Percentiles rank a stretch among this genome's conserved stretches.
These are phyloP conservation scores for Dysphania ambrosioides DNA, from an alignment of 148 eudicot genomes.

Conservation along the genomic window DNA sequence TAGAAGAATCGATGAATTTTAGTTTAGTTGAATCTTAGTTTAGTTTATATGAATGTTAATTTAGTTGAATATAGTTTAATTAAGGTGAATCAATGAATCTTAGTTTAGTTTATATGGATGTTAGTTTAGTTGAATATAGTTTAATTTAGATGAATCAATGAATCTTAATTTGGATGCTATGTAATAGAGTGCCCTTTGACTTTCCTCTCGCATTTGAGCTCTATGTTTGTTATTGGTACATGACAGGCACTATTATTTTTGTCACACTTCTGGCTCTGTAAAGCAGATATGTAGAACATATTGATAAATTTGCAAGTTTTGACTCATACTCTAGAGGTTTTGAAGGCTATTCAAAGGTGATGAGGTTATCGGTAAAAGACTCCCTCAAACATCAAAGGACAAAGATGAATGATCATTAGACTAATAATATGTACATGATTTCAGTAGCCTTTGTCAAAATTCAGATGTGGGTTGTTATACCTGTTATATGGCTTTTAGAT, in stretches of 20 bases:
- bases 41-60: no score
- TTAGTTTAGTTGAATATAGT: no score
- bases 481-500: neutral
- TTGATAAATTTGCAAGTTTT: conserved; percentile 59
- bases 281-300: conserved; percentile 51
- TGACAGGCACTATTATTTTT: conserved; percentile 61
- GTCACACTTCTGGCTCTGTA: conserved; percentile 74
- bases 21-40: no score
- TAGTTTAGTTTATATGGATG: no score
- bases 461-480: neutral
- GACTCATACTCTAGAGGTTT: conserved; percentile 48
- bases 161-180: no score
- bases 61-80: no score
- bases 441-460: conserved; percentile 7
- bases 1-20: no score
- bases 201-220: conserved; percentile 41
- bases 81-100: no score
- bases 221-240: neutral
- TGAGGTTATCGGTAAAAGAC: conserved; percentile 52
- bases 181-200: neutral
- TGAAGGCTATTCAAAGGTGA: conserved; percentile 70
- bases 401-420: conserved; percentile 38
- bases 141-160: no score
- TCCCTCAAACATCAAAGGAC: conserved; percentile 51
- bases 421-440: conserved; percentile 21